Evolutionary conservation across 2,329 filamentous ascomycete species (phyloP), one percentile per base, ranked within the genome.

Genomic region (Alternaria ventricosa): DNA sequence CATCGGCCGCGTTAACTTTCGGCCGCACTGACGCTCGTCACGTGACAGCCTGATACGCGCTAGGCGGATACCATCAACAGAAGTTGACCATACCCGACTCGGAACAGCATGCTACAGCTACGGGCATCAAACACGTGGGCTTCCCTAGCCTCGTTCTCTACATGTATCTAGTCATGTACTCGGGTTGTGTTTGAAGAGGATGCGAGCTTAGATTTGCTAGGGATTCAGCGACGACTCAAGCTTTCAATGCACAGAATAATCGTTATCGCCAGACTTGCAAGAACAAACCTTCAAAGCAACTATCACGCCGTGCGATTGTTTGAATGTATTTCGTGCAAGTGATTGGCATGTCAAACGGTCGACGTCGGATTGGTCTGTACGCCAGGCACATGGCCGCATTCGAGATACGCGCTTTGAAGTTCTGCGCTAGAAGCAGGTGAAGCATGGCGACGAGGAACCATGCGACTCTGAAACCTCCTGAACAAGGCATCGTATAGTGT

Each of bases 1-100:
- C 53, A 60, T 61, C 65, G 66, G 68, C 66, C 68, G 69, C 69
- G 68, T 66, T 68, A 61, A 71, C 67, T 63, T 69, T 66, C 65
- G 51, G 60, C 66, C 63, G 57, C 46, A 60, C 50, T 64, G 67
- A 66, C 63, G 62, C 62, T 43, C 44, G 7, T 61, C 60, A 66
- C 67, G 63, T 67, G 63, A 63, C 4, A 11, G 18, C 28, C 60
- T 1, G 43, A 46, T 12, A 5, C 36, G 45, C 61, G 64, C 64
- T 66, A 66, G 57, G 25, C 51, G 61, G 33, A 51, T 54, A 33
- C 55, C 44, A 51, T 43, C 61, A 54, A 30, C 41, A 30, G 28
- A 41, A 54, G 15, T 13, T 33, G 58, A 49, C 57, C 43, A 28
- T 54, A 9, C 55, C 57, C 25, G 33, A 28, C 50, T 49, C 45